Conservation (phyloP, 768 basidiomycete species). For the Mycena polygramma region DNA sequence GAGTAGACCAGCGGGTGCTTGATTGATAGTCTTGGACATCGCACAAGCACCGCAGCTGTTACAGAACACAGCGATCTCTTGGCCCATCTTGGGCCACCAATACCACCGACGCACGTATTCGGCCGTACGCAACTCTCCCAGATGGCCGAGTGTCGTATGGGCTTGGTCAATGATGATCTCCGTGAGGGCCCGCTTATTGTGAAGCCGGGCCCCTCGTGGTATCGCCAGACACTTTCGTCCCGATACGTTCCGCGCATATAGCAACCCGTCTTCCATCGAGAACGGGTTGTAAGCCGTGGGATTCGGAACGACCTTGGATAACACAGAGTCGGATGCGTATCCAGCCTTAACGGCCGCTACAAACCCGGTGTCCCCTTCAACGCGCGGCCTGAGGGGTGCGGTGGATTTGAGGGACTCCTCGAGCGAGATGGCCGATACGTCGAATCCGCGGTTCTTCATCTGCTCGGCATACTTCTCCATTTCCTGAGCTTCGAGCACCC, state of each 20-base stretch:
- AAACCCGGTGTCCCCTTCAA: not conserved
- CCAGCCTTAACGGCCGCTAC: not conserved
- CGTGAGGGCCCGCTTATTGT: not conserved
- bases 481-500: not conserved
- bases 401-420: not conserved
- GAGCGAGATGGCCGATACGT: not conserved
- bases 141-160: slow-evolving; percentile 40
- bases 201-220: not conserved
- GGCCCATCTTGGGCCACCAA: slow-evolving; percentile 35
- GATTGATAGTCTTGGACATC: not conserved
- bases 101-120: slow-evolving; percentile 43
- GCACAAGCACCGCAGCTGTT: not conserved
- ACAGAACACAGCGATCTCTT: slow-evolving; percentile 30
- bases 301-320: not conserved
- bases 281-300: not conserved
- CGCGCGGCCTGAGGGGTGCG: not conserved
- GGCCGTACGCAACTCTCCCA: slow-evolving; percentile 39
- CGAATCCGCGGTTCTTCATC: not conserved
- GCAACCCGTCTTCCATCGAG: not conserved
- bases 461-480: slow-evolving; percentile 8
- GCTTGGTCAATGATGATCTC: slow-evolving; percentile 2
- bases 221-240: not conserved
- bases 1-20: slow-evolving; percentile 24
- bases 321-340: not conserved
- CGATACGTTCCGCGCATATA: not conserved